phyloP scores from a whole-genome alignment of 2,329 filamentous ascomycete species.

The Raffaelea arxii region DNA sequence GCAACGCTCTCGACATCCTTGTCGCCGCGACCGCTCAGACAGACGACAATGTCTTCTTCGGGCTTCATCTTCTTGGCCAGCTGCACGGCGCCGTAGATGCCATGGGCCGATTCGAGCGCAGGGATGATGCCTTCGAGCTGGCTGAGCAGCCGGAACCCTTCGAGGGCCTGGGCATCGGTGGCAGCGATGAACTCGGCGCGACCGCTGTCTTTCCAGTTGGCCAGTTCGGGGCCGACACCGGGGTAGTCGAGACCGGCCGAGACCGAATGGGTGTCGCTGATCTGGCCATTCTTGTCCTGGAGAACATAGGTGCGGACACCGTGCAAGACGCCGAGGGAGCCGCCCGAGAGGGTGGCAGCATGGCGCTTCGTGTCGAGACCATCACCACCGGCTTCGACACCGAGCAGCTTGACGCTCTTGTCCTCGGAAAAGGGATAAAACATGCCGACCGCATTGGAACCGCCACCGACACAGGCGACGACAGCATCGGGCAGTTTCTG shows the following conservation, averaged over 20 bases:
- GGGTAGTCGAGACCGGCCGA: slow-evolving; percentile 96
- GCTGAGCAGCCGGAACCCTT: slow-evolving; percentile 74
- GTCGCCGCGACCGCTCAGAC: slow-evolving; percentile 84
- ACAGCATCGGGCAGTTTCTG: slow-evolving; percentile 92
- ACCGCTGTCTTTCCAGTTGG: slow-evolving; percentile 82
- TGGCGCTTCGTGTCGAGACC: slow-evolving; percentile 79
- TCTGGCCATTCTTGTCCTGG: slow-evolving; percentile 87
- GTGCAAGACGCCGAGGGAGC: slow-evolving; percentile 86
- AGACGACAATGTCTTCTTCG: slow-evolving; percentile 86
- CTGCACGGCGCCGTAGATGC: slow-evolving; percentile 80
- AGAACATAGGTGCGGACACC: slow-evolving; percentile 93
- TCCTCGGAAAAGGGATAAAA: slow-evolving; percentile 94
- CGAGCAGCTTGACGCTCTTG: slow-evolving; percentile 73
- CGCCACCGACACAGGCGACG: slow-evolving; percentile 91
- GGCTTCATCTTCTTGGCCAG: slow-evolving; percentile 87
- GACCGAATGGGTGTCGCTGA: slow-evolving; percentile 89
- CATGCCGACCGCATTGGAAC: slow-evolving; percentile 93
- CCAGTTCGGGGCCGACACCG: slow-evolving; percentile 87
- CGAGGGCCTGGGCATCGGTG: slow-evolving; percentile 83
- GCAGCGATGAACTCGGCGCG: slow-evolving; percentile 84
- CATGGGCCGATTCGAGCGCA: slow-evolving; percentile 87
- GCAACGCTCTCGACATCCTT: slow-evolving; percentile 99
- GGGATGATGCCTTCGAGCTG: slow-evolving; percentile 95
- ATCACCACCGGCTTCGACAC: slow-evolving; percentile 92
- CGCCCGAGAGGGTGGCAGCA: slow-evolving; percentile 77